A percentile compares a stretch with the other conserved stretches of the same genome.
phyloP scores from a whole-genome alignment of 1,284 basidiomycete species.

The Apiotrichum domesticum region DNA sequence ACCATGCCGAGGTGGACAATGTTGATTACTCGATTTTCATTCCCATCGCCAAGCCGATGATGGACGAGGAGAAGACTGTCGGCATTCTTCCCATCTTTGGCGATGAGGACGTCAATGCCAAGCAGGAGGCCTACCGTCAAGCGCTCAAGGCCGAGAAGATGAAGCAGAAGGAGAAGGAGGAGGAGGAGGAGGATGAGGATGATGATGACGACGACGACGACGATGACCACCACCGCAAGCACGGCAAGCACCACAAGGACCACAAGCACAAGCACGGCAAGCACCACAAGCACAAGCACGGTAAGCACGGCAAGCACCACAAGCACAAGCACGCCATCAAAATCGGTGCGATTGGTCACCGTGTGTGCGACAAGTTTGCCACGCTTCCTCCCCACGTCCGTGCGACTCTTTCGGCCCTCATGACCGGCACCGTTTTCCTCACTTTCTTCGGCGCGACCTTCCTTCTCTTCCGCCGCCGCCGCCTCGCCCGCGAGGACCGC shows the following conservation, averaged over 20 bases:
- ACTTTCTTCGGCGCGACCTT: background rate
- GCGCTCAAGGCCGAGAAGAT: background rate
- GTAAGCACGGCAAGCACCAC: constrained; percentile 2
- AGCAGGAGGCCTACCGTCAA: background rate
- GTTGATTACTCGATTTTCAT: background rate
- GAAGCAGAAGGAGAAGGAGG: background rate
- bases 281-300: constrained; percentile 1
- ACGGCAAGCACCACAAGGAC: constrained; percentile 1
- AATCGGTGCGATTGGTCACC: background rate
- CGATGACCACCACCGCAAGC: background rate
- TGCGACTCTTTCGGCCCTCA: background rate
- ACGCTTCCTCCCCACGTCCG: constrained; percentile 3
- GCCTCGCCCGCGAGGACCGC: constrained; percentile 8
- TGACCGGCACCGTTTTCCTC: constrained; percentile 3
- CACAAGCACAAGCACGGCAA: constrained; percentile 1
- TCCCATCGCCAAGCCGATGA: background rate
- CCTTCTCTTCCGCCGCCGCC: constrained; percentile 7
- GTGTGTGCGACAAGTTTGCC: constrained; percentile 2
- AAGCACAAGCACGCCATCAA: background rate
- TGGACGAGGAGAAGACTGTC: background rate
- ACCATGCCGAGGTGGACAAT: background rate
- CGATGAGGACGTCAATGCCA: background rate
- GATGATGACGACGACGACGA: constrained; percentile 2
- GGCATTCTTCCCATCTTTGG: constrained; percentile 8
- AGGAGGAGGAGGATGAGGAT: background rate